phyloP scores from a whole-genome alignment of 2,329 filamentous ascomycete genomes.

The Magnaporthales sp. region DNA sequence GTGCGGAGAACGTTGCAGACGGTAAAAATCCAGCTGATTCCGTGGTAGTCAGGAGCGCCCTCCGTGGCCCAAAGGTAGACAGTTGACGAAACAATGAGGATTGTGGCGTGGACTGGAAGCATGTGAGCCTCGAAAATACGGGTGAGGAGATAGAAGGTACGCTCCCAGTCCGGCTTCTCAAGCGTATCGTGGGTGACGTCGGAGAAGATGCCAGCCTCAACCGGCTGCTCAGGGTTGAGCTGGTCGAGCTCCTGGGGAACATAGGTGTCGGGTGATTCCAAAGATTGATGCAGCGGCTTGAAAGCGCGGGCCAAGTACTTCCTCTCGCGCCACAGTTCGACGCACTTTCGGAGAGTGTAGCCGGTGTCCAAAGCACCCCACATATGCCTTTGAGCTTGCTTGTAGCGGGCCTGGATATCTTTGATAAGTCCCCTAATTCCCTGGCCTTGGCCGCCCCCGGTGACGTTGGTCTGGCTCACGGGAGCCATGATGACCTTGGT shows the following conservation, averaged over 20 bases:
- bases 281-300: slow-evolving; percentile 44
- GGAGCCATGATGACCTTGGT: slow-evolving; percentile 57
- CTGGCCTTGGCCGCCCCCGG: slow-evolving; percentile 44
- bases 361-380: slow-evolving; percentile 66
- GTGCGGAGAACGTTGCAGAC: slow-evolving; percentile 52
- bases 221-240: slow-evolving; percentile 28
- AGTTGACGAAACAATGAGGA: slow-evolving; percentile 53
- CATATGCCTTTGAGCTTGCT: slow-evolving; percentile 67
- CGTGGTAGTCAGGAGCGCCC: slow-evolving; percentile 38
- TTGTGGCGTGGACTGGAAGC: slow-evolving; percentile 57
- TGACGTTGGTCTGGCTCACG: slow-evolving; percentile 65
- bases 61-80: slow-evolving; percentile 49
- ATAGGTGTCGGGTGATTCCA: slow-evolving; percentile 36
- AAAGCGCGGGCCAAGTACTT: slow-evolving; percentile 47
- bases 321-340: slow-evolving; percentile 48
- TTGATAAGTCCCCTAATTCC: slow-evolving; percentile 44
- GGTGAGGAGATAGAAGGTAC: slow-evolving; percentile 50
- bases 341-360: slow-evolving; percentile 49
- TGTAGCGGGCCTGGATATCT: slow-evolving; percentile 58
- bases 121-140: slow-evolving; percentile 70
- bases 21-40: slow-evolving; percentile 50
- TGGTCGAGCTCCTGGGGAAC: slow-evolving; percentile 33
- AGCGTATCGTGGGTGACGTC: slow-evolving; percentile 44
- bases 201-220: slow-evolving; percentile 44
- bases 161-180: slow-evolving; percentile 43